phyloP scores from a whole-genome alignment of 2,329 filamentous ascomycete species.

The Penicillium sp. region DNA sequence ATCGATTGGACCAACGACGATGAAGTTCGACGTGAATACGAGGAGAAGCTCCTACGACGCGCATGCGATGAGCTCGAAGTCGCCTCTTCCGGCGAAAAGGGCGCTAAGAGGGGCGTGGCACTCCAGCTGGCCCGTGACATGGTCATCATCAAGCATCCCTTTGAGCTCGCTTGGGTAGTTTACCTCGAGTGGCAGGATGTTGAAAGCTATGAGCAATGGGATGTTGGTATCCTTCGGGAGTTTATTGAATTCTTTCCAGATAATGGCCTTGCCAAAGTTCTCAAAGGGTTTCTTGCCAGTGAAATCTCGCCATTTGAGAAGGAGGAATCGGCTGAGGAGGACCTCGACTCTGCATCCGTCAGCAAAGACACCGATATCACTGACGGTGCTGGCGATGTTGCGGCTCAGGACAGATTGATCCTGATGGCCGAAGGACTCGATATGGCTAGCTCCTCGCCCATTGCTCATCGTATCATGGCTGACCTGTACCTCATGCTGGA shows the following conservation, averaged over 20 bases:
- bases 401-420: conserved; percentile 73
- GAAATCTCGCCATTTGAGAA: conserved; percentile 76
- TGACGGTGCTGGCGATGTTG: conserved; percentile 50
- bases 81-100: conserved; percentile 66
- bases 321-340: conserved; percentile 54
- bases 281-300: conserved; percentile 79
- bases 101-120: conserved; percentile 67
- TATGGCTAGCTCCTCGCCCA: conserved; percentile 63
- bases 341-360: conserved; percentile 27
- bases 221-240: conserved; percentile 71
- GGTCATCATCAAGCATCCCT: conserved; percentile 94
- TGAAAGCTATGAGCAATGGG: conserved; percentile 71
- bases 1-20: conserved; percentile 92
- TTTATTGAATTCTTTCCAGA: conserved; percentile 84
- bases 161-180: conserved; percentile 85
- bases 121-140: conserved; percentile 80
- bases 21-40: conserved; percentile 75
- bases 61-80: conserved; percentile 75
- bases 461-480: conserved; percentile 79
- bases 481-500: conserved; percentile 82
- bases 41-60: conserved; percentile 83
- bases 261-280: conserved; percentile 74
- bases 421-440: conserved; percentile 75
- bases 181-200: conserved; percentile 84
- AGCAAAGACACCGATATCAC: conserved; percentile 32